A percentile compares a stretch with the other conserved stretches of the same genome.
Conservation (phyloP, 202 grass and related monocot species). For the Alloteropsis angusta region DNA sequence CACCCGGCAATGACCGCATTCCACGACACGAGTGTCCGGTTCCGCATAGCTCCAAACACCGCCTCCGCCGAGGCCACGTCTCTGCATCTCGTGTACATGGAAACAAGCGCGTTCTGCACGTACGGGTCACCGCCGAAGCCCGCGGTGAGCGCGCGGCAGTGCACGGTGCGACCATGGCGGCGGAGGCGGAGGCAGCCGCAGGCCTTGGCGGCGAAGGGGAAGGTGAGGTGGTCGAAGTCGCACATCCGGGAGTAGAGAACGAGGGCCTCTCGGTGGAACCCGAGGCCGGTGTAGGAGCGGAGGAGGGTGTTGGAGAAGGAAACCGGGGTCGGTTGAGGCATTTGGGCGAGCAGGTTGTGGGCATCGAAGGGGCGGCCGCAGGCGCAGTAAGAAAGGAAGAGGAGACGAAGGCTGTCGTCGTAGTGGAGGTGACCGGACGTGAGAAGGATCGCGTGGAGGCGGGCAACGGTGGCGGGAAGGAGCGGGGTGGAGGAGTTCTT, state of each 20-base stretch:
- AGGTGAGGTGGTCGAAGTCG: slow-evolving; percentile 61
- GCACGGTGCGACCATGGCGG: slow-evolving; percentile 28
- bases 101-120: slow-evolving; percentile 70
- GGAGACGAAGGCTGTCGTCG: neutral
- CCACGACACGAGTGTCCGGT: slow-evolving; percentile 63
- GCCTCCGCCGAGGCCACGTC: slow-evolving; percentile 32
- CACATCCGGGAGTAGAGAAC: slow-evolving; percentile 39
- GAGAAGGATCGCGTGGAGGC: slow-evolving; percentile 43
- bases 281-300: slow-evolving; percentile 35
- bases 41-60: slow-evolving; percentile 49
- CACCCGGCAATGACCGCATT: slow-evolving; percentile 65
- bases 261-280: slow-evolving; percentile 32
- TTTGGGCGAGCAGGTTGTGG: slow-evolving; percentile 43
- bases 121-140: slow-evolving; percentile 41
- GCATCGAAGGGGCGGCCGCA: slow-evolving; percentile 21
- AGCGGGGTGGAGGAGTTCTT: slow-evolving; percentile 20
- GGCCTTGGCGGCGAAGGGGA: slow-evolving; percentile 56
- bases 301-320: slow-evolving; percentile 44
- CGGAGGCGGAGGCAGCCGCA: slow-evolving; percentile 28
- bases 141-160: slow-evolving; percentile 34
- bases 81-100: slow-evolving; percentile 63
- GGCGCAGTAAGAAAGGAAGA: neutral
- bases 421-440: slow-evolving; percentile 18
- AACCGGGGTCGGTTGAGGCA: slow-evolving; percentile 14
- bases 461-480: slow-evolving; percentile 16